These are phyloP conservation scores for Agaricus subrufescens DNA, from an alignment of 768 basidiomycete genomes.

Conservation along the genomic window DNA sequence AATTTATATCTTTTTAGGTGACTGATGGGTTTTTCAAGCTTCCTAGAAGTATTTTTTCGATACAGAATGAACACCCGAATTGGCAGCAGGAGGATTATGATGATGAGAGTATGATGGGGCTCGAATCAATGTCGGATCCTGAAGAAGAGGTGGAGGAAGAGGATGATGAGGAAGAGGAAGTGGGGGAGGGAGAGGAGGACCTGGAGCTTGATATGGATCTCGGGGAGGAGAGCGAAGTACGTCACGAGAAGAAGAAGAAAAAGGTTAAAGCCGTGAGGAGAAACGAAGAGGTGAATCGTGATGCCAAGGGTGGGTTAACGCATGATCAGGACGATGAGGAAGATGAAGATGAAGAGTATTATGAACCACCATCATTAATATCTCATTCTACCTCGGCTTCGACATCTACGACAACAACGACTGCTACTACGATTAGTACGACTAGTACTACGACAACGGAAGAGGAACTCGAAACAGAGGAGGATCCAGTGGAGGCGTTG, in stretches of 20 bases:
- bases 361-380: slow-evolving; percentile 33
- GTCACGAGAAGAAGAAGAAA: not conserved
- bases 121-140: slow-evolving; percentile 81
- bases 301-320: no score
- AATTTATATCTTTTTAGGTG: slow-evolving; percentile 1
- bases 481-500: slow-evolving; percentile 65
- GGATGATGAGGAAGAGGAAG: slow-evolving; percentile 27
- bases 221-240: slow-evolving; percentile 24
- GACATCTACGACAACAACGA: slow-evolving; percentile 35
- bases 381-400: slow-evolving; percentile 32
- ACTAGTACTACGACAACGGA: slow-evolving; percentile 38
- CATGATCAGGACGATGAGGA: slow-evolving; percentile 7
- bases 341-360: slow-evolving; percentile 37
- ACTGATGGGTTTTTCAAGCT: slow-evolving; percentile 28
- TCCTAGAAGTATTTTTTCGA: slow-evolving; percentile 73
- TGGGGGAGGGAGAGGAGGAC: slow-evolving; percentile 7
- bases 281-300: not conserved
- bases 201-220: not conserved
- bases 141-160: slow-evolving; percentile 57
- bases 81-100: slow-evolving; percentile 72
- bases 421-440: slow-evolving; percentile 37
- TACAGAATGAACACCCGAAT: slow-evolving; percentile 83
- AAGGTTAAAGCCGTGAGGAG: not conserved
- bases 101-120: slow-evolving; percentile 54
- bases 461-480: slow-evolving; percentile 57